Percentiles rank a stretch among this genome's conserved stretches.
Evolutionary conservation across 345 rosid species (phyloP).

Genomic region (Trapa bicornis): DNA sequence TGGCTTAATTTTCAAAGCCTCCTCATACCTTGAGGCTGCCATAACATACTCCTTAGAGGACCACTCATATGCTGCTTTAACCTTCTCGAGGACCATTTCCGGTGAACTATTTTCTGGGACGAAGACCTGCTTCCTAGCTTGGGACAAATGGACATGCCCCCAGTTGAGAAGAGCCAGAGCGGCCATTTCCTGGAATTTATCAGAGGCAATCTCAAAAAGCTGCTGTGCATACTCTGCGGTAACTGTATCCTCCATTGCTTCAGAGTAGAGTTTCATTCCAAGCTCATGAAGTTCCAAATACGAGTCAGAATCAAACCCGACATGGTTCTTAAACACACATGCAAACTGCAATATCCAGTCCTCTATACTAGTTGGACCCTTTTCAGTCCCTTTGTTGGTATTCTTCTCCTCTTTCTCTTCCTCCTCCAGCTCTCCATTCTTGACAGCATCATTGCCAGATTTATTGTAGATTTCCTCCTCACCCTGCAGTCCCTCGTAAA

Average conservation of each 20-base stretch:
- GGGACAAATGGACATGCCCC: conserved; percentile 96
- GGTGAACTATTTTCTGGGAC: conserved; percentile 53
- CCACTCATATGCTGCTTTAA: conserved; percentile 59
- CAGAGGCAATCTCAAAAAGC: conserved; percentile 70
- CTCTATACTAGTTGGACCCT: conserved; percentile 34
- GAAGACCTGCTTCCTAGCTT: conserved; percentile 60
- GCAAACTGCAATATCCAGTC: conserved; percentile 93
- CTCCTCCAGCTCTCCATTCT: conserved; percentile 34
- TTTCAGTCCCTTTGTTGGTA: conserved; percentile 14
- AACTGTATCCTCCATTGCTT: conserved; percentile 85
- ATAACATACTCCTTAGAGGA: conserved; percentile 53
- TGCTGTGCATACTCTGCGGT: conserved; percentile 79
- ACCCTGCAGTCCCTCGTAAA: conserved; percentile 41
- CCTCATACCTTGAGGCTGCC: conserved; percentile 69
- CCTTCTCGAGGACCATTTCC: conserved; percentile 42
- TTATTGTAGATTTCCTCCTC: conserved; percentile 20
- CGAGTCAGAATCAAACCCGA: conserved; percentile 90
- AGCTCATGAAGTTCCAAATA: conserved; percentile 84
- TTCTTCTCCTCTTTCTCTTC: conserved; percentile 10
- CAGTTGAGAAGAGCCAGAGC: conserved; percentile 87
- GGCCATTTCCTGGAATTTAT: conserved; percentile 94
- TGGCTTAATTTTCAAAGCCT: conserved; percentile 67
- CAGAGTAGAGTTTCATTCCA: conserved; percentile 84
- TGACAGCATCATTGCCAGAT: conserved; percentile 20
- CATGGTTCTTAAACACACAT: conserved; percentile 76